These are phyloP conservation scores for Pyrenopolyporus hunteri DNA, from an alignment of 495 filamentous ascomycete genomes.

Conservation along the genomic window DNA sequence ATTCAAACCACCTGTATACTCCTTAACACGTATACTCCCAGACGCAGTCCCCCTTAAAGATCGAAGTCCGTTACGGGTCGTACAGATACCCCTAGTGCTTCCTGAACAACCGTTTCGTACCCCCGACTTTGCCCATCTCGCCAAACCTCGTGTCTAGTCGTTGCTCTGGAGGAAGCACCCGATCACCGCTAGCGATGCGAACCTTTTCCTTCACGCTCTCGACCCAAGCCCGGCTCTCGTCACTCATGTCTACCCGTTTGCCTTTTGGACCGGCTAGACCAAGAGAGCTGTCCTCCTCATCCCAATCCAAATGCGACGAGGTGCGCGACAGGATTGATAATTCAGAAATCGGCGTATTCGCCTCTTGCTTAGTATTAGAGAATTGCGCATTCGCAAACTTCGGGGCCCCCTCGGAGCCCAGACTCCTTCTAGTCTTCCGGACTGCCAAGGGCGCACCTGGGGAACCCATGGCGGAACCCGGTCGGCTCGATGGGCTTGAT, in stretches of 20 bases:
- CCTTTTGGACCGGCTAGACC: constrained; percentile 67
- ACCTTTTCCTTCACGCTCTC: constrained; percentile 75
- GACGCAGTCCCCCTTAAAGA: constrained; percentile 16
- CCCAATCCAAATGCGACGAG: constrained; percentile 56
- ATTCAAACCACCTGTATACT: constrained; percentile 20
- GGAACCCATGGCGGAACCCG: constrained; percentile 45
- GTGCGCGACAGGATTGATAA: constrained; percentile 49
- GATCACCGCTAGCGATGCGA: constrained; percentile 58
- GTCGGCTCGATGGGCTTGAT: constrained; percentile 53
- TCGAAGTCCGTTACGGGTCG: constrained; percentile 31
- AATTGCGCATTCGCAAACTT: constrained; percentile 47
- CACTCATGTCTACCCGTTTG: constrained; percentile 64
- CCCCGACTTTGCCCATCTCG: constrained; percentile 62
- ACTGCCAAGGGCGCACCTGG: constrained; percentile 51
- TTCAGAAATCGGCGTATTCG: constrained; percentile 44
- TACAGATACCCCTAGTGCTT: constrained; percentile 47
- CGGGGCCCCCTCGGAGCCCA: constrained; percentile 38
- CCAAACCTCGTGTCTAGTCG: constrained; percentile 55
- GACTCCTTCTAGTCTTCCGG: constrained; percentile 56
- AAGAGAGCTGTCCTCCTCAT: constrained; percentile 61
- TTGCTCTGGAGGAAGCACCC: constrained; percentile 30
- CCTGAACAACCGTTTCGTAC: constrained; percentile 63
- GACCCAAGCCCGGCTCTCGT: constrained; percentile 72
- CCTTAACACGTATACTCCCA: no score
- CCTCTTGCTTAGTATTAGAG: constrained; percentile 25